A percentile compares a stretch with the other conserved stretches of the same genome.
These are phyloP conservation scores for Cercospora sojina DNA, from an alignment of 2,329 filamentous ascomycete species.

Conservation along the genomic window DNA sequence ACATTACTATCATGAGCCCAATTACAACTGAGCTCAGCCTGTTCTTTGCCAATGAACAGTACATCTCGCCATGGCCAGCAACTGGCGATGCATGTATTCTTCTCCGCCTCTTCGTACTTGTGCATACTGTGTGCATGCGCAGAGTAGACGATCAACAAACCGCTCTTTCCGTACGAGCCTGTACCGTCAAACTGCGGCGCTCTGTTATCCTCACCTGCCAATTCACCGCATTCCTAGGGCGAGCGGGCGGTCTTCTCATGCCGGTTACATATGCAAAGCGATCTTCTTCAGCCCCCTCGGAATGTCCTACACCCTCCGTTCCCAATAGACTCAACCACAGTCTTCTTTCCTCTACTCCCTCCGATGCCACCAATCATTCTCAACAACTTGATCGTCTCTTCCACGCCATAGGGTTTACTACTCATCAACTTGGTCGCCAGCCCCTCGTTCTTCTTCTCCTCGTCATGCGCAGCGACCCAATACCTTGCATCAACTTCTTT, in stretches of 20 bases:
- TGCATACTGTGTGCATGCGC: not conserved
- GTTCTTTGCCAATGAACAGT: not conserved
- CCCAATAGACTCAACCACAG: slow-evolving; percentile 16
- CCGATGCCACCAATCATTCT: slow-evolving; percentile 24
- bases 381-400: slow-evolving; percentile 48
- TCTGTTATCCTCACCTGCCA: not conserved
- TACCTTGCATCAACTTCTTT: slow-evolving; percentile 52
- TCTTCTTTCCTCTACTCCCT: slow-evolving; percentile 15
- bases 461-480: slow-evolving; percentile 65
- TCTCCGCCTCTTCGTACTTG: not conserved
- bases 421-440: slow-evolving; percentile 53
- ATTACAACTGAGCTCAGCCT: not conserved
- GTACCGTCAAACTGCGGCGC: not conserved
- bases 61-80: not conserved
- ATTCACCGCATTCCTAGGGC: not conserved
- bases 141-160: not conserved
- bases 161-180: not conserved
- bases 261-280: not conserved
- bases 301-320: slow-evolving; percentile 14
- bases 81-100: not conserved
- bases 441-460: slow-evolving; percentile 57
- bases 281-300: not conserved
- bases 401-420: slow-evolving; percentile 46
- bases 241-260: not conserved
- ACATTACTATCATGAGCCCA: not conserved